Evolutionary conservation across 1,284 basidiomycete genomes (phyloP).

Genomic region (Chalciporus piperatoides): DNA sequence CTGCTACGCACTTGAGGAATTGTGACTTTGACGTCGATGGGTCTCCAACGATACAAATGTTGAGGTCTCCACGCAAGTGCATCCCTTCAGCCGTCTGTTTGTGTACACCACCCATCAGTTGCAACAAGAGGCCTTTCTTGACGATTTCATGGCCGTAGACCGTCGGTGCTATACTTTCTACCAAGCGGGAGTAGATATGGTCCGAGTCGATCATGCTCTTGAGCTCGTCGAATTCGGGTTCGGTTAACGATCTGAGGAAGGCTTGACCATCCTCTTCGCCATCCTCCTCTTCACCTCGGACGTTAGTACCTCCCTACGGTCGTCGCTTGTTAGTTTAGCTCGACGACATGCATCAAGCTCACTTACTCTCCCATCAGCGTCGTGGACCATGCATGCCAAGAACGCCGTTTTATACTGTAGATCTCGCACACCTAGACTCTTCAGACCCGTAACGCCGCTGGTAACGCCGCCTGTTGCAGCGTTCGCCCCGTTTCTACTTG

Average conservation of each 20-base stretch:
- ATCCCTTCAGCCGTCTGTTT: constrained; percentile 97
- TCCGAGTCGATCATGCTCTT: constrained; percentile 90
- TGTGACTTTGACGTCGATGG: constrained; percentile 98
- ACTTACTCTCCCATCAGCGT: constrained; percentile 80
- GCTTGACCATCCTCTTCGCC: constrained; percentile 74
- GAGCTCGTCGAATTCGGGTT: constrained; percentile 94
- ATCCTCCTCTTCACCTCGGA: constrained; percentile 82
- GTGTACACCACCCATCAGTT: constrained; percentile 99
- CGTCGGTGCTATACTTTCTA: constrained; percentile 95
- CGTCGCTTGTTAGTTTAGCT: constrained; percentile 7
- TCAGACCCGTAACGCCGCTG: constrained; percentile 90
- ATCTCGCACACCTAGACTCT: constrained; percentile 92
- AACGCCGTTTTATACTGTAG: constrained; percentile 99
- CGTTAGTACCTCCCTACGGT: constrained; percentile 71
- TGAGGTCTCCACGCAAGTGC: constrained; percentile 96
- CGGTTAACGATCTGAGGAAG: constrained; percentile 86
- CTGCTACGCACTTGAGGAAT: constrained; percentile 82
- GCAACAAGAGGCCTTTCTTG: constrained; percentile 96
- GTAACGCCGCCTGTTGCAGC: constrained; percentile 66
- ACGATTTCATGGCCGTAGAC: constrained; percentile 99
- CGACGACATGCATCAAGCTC: constrained; percentile 1
- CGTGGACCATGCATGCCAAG: constrained; percentile 96
- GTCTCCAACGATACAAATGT: constrained; percentile 98
- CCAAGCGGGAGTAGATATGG: constrained; percentile 92
- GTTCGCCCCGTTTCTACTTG: constrained; percentile 60